A percentile compares a stretch with the other conserved stretches of the same genome.
These are phyloP conservation scores for Gastrolobium bilobum DNA, from an alignment of 306 rosid species.

Conservation along the genomic window DNA sequence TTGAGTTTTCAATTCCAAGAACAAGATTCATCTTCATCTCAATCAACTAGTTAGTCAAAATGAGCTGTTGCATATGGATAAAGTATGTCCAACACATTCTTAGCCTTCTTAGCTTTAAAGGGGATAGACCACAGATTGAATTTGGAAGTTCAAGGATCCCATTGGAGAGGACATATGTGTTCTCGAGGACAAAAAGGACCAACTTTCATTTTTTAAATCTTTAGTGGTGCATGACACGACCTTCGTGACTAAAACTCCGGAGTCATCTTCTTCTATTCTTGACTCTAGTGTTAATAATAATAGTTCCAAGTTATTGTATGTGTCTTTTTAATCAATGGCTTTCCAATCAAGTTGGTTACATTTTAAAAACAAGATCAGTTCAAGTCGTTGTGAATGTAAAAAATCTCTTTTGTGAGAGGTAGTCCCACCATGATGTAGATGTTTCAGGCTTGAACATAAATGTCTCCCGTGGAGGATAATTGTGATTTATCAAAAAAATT, in stretches of 20 bases:
- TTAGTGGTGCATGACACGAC: conserved; percentile 59
- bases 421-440: too few relatives aligned
- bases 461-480: too few relatives aligned
- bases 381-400: too few relatives aligned
- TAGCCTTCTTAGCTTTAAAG: conserved; percentile 59
- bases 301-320: conserved; percentile 46
- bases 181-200: conserved; percentile 59
- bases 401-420: too few relatives aligned
- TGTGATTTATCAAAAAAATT: too few relatives aligned
- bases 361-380: too few relatives aligned
- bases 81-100: too few relatives aligned
- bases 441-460: too few relatives aligned
- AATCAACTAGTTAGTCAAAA: too few relatives aligned
- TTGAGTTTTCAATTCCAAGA: too few relatives aligned
- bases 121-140: conserved; percentile 48
- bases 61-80: too few relatives aligned
- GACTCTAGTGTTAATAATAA: conserved; percentile 47
- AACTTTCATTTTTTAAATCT: conserved; percentile 62
- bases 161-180: conserved; percentile 50
- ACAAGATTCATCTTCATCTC: too few relatives aligned
- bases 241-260: conserved; percentile 41
- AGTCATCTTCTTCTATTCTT: conserved; percentile 58
- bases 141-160: conserved; percentile 56
- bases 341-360: conserved; percentile 61
- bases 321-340: conserved; percentile 56